Conservation (phyloP, 305 asterid species). For the Fraxinus xanthoxyloides region DNA sequence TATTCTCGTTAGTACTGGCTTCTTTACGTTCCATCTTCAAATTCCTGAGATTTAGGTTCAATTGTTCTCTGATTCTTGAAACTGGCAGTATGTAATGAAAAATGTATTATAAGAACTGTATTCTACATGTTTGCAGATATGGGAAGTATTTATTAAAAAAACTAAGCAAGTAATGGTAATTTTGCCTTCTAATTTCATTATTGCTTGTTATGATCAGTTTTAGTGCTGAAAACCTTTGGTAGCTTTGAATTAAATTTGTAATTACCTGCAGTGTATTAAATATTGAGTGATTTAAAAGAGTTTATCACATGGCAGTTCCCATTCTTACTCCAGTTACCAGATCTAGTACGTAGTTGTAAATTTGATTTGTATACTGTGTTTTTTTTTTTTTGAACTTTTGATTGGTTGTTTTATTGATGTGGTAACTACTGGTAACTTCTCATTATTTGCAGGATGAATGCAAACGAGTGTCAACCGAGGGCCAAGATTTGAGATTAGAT, state of each 20-base stretch:
- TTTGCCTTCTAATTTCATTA: neutral
- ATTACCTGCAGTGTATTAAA: neutral
- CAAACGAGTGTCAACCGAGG: conserved; percentile 79
- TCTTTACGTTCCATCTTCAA: neutral
- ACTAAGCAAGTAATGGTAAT: neutral
- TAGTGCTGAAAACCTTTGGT: neutral
- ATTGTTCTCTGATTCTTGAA: neutral
- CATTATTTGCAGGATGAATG: conserved; percentile 74
- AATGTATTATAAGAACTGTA: neutral
- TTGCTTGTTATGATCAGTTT: neutral
- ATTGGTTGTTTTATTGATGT: neutral
- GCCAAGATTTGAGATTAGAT: conserved; percentile 88
- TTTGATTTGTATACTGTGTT: neutral
- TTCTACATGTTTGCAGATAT: neutral
- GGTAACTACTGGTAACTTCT: neutral
- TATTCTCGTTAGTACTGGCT: neutral
- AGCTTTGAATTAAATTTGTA: neutral
- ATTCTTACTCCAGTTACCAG: neutral
- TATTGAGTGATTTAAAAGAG: neutral
- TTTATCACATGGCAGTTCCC: neutral
- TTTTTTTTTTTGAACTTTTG: neutral
- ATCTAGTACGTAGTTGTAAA: neutral
- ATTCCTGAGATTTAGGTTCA: neutral
- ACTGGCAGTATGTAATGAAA: neutral
- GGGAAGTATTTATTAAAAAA: neutral